phyloP scores from a whole-genome alignment of 306 rosid genomes.

The Lagenaria siceraria region DNA sequence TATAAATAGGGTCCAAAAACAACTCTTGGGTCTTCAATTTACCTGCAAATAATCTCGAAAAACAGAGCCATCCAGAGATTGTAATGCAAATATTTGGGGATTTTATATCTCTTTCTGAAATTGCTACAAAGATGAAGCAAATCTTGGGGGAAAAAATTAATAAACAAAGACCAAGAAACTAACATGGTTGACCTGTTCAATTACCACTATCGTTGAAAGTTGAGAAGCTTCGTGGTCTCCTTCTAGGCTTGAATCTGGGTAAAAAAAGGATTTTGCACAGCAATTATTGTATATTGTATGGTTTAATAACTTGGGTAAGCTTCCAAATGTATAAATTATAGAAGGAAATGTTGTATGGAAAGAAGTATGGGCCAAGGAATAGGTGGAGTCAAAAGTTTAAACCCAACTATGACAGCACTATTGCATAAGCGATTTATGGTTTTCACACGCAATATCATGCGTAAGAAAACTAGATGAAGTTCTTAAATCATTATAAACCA shows the following conservation, averaged over 20 bases:
- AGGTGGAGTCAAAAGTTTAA: background rate
- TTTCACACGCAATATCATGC: background rate
- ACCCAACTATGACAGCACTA: background rate
- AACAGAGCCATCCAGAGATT: background rate
- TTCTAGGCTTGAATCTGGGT: background rate
- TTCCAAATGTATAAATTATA: background rate
- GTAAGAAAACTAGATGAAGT: background rate
- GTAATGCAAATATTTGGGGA: background rate
- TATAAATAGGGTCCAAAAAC: background rate
- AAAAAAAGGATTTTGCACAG: background rate
- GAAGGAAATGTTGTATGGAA: background rate
- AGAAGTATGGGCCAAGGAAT: background rate
- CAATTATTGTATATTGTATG: background rate
- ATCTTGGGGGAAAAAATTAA: background rate
- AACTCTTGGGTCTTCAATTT: background rate
- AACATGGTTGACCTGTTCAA: background rate
- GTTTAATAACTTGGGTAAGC: background rate
- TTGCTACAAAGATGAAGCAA: background rate
- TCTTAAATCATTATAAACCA: background rate
- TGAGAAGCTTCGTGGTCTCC: background rate
- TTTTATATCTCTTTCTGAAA: background rate
- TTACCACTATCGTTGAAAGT: background rate
- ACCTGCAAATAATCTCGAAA: background rate
- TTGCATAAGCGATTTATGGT: background rate
- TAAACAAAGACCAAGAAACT: background rate